phyloP scores from a whole-genome alignment of 148 eudicot genomes.

The Camellia lanceoleosa region DNA sequence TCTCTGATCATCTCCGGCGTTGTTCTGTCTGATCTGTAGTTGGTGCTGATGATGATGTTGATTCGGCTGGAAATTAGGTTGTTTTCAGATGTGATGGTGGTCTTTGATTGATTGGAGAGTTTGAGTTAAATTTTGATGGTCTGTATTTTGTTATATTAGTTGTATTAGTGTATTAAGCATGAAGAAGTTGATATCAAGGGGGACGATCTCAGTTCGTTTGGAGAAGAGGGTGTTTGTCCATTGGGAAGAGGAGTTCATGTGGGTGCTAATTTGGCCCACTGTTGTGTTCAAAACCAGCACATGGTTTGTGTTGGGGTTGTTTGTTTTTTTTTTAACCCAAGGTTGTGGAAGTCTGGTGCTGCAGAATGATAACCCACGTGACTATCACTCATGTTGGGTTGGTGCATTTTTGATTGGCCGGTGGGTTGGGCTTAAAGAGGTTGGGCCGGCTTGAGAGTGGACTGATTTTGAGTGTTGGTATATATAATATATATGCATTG shows the following conservation, averaged over 20 bases:
- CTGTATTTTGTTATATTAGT: neutral
- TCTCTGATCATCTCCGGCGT: neutral
- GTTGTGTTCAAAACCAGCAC: no score
- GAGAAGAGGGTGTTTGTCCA: conserved; percentile 37
- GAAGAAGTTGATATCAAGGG: conserved; percentile 58
- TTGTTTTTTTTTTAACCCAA: no score
- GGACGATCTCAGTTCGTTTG: conserved; percentile 47
- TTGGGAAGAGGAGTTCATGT: conserved; percentile 55
- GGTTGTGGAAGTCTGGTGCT: no score
- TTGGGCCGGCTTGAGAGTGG: no score
- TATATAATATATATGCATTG: no score
- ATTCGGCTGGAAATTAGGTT: neutral
- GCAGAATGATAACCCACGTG: no score
- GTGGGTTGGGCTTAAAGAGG: no score
- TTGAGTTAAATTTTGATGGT: conserved; percentile 10
- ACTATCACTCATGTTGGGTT: no score
- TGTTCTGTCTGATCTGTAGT: conserved; percentile 10
- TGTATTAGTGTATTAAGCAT: conserved; percentile 19
- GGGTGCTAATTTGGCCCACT: no score
- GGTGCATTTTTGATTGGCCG: no score
- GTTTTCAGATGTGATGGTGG: neutral
- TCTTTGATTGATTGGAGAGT: conserved; percentile 4
- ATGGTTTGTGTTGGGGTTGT: no score
- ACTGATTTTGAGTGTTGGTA: no score
- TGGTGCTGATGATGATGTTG: conserved; percentile 5